These are phyloP conservation scores for Eragrostis nindensis DNA, from an alignment of 176 grass and related monocot genomes.

Conservation along the genomic window DNA sequence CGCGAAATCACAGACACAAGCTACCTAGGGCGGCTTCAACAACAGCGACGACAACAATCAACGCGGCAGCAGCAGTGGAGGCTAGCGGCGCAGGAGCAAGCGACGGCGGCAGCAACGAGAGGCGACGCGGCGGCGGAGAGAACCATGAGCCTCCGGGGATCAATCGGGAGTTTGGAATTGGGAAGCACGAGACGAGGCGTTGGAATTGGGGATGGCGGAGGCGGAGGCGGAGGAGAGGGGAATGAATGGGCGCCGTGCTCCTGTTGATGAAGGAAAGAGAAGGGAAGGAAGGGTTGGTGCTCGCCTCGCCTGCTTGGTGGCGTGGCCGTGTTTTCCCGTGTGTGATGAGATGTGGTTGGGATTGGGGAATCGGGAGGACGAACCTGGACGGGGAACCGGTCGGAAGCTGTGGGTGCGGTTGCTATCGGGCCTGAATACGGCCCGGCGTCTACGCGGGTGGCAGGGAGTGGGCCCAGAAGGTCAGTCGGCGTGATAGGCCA, in stretches of 20 bases:
- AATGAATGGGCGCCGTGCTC: conserved; percentile 29
- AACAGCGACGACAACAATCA: conserved; percentile 11
- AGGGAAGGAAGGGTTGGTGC: conserved; percentile 31
- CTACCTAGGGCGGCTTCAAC: conserved; percentile 7
- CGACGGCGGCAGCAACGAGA: conserved; percentile 13
- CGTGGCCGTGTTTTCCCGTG: neutral
- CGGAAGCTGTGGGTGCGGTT: conserved; percentile 9
- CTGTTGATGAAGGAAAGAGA: conserved; percentile 21
- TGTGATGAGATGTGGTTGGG: conserved; percentile 16
- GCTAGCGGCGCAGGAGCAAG: neutral
- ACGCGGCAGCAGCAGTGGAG: neutral
- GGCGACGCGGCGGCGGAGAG: conserved; percentile 12
- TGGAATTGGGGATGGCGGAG: neutral
- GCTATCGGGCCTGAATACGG: neutral
- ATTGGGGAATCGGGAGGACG: conserved; percentile 38
- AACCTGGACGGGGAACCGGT: conserved; percentile 63
- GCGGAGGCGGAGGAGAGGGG: neutral
- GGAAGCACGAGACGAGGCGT: conserved; percentile 20
- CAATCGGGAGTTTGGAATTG: conserved; percentile 10
- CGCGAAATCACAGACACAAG: conserved; percentile 41
- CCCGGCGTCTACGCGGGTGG: neutral
- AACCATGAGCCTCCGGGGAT: conserved; percentile 32
- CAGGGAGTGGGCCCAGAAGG: neutral
- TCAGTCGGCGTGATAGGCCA: neutral
- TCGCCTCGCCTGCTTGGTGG: neutral